These are phyloP conservation scores for Eimeria tenella DNA, from an alignment of 169 alveolate genomes.

Conservation along the genomic window DNA sequence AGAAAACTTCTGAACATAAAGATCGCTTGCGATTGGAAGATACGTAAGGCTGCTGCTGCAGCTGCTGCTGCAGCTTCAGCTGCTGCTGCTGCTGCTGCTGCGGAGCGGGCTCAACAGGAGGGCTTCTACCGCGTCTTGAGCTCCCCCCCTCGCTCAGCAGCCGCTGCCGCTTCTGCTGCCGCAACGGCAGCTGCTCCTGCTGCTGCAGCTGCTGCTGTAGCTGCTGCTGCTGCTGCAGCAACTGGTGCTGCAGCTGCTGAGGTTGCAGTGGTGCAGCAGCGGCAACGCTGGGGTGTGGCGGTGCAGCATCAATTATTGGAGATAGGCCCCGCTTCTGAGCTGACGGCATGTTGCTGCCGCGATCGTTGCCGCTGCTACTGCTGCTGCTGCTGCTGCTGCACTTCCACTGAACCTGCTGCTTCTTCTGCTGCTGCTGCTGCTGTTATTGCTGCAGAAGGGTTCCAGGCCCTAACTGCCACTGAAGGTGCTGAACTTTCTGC, in stretches of 20 bases:
- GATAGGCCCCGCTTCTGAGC: slow-evolving; percentile 54
- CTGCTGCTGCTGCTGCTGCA: slow-evolving; percentile 46
- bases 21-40: slow-evolving; percentile 16
- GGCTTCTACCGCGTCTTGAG: not conserved
- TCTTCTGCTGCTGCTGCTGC: not conserved
- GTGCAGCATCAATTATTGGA: slow-evolving; percentile 10
- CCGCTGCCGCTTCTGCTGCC: slow-evolving; percentile 69
- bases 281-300: slow-evolving; percentile 24
- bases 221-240: slow-evolving; percentile 29
- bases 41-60: slow-evolving; percentile 34
- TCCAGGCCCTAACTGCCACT: not conserved
- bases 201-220: slow-evolving; percentile 39
- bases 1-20: not conserved
- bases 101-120: not conserved
- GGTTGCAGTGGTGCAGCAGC: slow-evolving; percentile 7
- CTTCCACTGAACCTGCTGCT: not conserved
- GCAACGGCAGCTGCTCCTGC: slow-evolving; percentile 18
- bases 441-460: slow-evolving; percentile 8
- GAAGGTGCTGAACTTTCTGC: not conserved
- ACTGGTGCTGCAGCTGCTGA: slow-evolving; percentile 53
- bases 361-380: slow-evolving; percentile 2
- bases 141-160: slow-evolving; percentile 9
- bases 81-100: slow-evolving; percentile 15
- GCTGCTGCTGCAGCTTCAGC: slow-evolving; percentile 28
- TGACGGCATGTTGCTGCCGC: slow-evolving; percentile 62